Evolutionary conservation across 768 basidiomycete genomes (phyloP).

Genomic region (Mycena rosella): DNA sequence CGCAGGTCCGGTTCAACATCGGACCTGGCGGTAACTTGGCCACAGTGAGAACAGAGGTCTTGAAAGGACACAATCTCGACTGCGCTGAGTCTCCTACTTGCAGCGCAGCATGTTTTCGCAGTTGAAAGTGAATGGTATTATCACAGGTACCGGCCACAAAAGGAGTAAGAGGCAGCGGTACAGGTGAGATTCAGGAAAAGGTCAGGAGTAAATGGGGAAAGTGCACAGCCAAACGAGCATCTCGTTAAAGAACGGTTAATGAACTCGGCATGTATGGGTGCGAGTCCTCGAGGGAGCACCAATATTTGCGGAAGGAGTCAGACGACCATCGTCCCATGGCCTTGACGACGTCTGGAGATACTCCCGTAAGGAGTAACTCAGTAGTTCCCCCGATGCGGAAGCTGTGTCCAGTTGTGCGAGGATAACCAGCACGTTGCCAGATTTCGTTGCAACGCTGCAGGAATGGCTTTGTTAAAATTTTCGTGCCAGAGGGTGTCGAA

Average conservation of each 20-base stretch:
- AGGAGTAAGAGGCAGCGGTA: background rate
- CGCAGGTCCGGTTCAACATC: background rate
- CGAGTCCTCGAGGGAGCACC: too few relatives aligned
- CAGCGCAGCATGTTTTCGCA: background rate
- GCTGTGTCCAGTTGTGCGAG: too few relatives aligned
- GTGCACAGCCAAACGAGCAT: background rate
- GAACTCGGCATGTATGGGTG: too few relatives aligned
- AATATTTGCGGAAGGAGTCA: too few relatives aligned
- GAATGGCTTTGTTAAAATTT: too few relatives aligned
- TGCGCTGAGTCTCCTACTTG: background rate
- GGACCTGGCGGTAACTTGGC: background rate
- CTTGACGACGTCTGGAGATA: too few relatives aligned
- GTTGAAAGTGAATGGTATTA: background rate
- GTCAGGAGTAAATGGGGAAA: background rate
- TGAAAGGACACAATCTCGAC: background rate
- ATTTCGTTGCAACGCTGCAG: too few relatives aligned
- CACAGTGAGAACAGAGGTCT: background rate
- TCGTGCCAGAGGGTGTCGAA: too few relatives aligned
- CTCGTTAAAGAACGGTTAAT: conserved; percentile 1
- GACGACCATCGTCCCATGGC: too few relatives aligned
- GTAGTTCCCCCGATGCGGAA: too few relatives aligned
- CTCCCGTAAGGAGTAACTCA: too few relatives aligned
- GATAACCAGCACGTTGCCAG: too few relatives aligned
- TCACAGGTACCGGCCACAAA: background rate
- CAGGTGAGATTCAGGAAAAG: background rate